Base-by-base conservation (phyloP, 352 stramenopile genomes). In the Peronosclerospora sorghi region DNA sequence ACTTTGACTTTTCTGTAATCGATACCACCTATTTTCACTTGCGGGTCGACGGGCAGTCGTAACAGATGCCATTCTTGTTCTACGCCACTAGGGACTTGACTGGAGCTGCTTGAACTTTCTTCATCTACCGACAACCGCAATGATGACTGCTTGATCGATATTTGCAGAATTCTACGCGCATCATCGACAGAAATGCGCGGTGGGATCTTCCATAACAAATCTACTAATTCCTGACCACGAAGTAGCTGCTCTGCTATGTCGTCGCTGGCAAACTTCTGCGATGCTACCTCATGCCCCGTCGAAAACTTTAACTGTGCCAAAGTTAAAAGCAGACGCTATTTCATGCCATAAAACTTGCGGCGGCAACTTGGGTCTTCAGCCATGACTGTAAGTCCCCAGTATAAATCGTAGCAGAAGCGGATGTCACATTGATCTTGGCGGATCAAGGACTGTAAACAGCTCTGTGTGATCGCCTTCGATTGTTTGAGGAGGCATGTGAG, bases 381-480 rank as follows among this genome's bases (percentile, higher is more conserved):
- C n/a, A n/a, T n/a, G n/a, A 91, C 73, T 0, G 75, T 88, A 28
- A 87, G 61, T 0, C 75, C 78, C 78, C 78, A 91, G 48, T 88
- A 91, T 17, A 91, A 54, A 51, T 91, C 78, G 55, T 85, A 86
- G 52, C 78, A 91, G 38, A 91, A 88, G n/a, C n/a, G n/a, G n/a
- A n/a, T n/a, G n/a, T n/a, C n/a, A n/a, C n/a, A n/a, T n/a, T n/a
- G n/a, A n/a, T 75, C 75, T 50, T 88, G 78, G 5, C 68, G 68
- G 21, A 88, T 70, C 14, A 91, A 40, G 1, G 75, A n/a, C n/a
- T n/a, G n/a, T n/a, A n/a, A n/a, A n/a, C n/a, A n/a, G n/a, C n/a
- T n/a, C n/a, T n/a, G n/a, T n/a, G n/a, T n/a, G n/a, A n/a, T n/a
- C n/a, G n/a, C n/a, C n/a, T n/a, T n/a, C n/a, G n/a, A n/a, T n/a